These are phyloP conservation scores for Sisymbrium irio DNA, from an alignment of 345 rosid genomes.

Conservation along the genomic window DNA sequence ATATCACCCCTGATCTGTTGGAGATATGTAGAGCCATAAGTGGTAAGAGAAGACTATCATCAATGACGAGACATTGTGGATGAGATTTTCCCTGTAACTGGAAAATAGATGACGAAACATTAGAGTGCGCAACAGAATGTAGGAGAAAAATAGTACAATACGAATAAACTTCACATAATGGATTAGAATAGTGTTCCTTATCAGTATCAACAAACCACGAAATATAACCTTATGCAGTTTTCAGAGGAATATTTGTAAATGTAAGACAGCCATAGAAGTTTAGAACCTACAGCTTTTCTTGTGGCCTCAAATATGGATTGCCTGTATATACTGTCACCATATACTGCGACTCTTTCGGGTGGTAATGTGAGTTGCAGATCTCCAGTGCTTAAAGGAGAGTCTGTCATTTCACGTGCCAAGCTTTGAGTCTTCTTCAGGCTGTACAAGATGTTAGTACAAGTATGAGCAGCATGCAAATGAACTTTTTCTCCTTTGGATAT, in stretches of 20 bases:
- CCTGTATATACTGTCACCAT: conserved; percentile 74
- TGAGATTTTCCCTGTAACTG: conserved; percentile 65
- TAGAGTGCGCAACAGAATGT: background rate
- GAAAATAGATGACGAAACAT: conserved; percentile 30
- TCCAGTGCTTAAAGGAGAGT: conserved; percentile 25
- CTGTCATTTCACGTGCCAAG: conserved; percentile 28
- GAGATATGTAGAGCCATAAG: conserved; percentile 56
- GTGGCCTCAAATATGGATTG: conserved; percentile 53
- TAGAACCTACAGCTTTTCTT: conserved; percentile 55
- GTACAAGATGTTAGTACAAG: conserved; percentile 61
- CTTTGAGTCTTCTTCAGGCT: conserved; percentile 41
- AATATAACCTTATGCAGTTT: background rate
- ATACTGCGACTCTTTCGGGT: conserved; percentile 74
- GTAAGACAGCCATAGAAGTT: conserved; percentile 34
- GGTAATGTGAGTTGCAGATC: conserved; percentile 58
- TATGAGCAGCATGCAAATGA: conserved; percentile 61
- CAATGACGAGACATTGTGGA: conserved; percentile 63
- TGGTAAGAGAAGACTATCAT: conserved; percentile 78
- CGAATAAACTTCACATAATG: background rate
- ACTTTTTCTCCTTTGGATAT: conserved; percentile 56
- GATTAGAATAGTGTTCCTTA: background rate
- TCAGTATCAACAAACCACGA: conserved; percentile 9
- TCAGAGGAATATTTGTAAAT: background rate
- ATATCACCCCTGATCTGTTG: conserved; percentile 47
- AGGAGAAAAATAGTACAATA: background rate